Base-by-base conservation (phyloP, 768 basidiomycete species). In the Mycena indigotica region DNA sequence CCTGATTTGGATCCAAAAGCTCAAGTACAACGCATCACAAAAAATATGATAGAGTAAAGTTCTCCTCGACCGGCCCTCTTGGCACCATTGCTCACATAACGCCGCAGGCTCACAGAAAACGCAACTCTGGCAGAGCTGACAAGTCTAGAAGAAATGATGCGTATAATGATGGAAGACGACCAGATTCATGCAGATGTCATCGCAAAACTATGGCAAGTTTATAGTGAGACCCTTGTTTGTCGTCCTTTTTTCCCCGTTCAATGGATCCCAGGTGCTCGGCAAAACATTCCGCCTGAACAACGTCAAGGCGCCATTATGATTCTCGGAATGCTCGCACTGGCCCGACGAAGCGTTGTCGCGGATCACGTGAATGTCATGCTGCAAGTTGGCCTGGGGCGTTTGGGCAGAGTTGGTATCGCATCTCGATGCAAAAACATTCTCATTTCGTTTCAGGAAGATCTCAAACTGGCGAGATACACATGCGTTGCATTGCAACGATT, bases 241-340 rank as follows among this genome's bases (percentile, higher is more conserved):
- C 28, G 35, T 32, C 52, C 41, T 12, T 35, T 44, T 6, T 8
- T 13, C 15, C 41, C 5, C 15, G 23, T 49, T 56, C 24, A 25
- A 44, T 23, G 13, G 10, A 25, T n/a, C 3, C 12, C 41, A 48
- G 23, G 23, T n/a, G 16, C 30, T 38, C 29, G 26, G 24, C 21
- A 26, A 24, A 48, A 24, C 21, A 48, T 99, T 29, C 93, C 93
- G 0, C 85, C 85, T 59, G 80, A 80, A 32, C 97, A 98, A 70
- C 82, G 96, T n/a, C 84, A 93, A 40, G 97, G 95, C 0, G 92
- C 96, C 0, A 94, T 98, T 64, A 94, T 95, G 67, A 88, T 98
- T 51, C 80, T 99, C n/a, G 93, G 96, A 38, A 98, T 99, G 96
- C 77, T 98, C 24, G 96, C 95, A 2, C 72, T 95, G 5, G 93